Base-by-base conservation (phyloP, 164 flowering plant species). In the Santalum album region DNA sequence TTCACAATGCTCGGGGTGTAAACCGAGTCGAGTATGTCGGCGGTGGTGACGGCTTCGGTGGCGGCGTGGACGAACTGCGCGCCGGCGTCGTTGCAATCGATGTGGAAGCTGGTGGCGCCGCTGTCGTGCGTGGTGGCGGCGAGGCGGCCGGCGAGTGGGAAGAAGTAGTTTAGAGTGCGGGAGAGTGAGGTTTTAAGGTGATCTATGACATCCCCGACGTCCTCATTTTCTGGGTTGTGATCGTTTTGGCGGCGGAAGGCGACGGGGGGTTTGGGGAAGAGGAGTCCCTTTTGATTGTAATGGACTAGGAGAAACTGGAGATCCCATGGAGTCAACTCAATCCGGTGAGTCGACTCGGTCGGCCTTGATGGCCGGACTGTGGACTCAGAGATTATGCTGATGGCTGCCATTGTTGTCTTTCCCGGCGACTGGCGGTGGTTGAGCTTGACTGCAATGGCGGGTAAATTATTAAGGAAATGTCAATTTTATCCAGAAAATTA, bases 121-220 rank as follows among this genome's bases (percentile, higher is more conserved):
- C 64, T 42, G 2, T 55, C 34, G 25, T 64, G 55, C 19, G 15
- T 36, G 22, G 39, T 35, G 19, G 62, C 36, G 2, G 58, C 40
- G 0, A 70, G 38, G 48, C 73, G 69, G 21, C 75, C 78, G 16
- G 73, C 73, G 3, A 74, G 43, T 1, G 78, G 70, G 54, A 22
- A 39, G 54, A 74, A 74, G 52, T 32, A 56, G 44, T 36, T 56
- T 0, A 74, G 74, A 0, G 56, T 25, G 23, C 49, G 46, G 12
- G 75, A 46, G 18, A 74, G 70, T n/a, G 75, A 59, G 16, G 43
- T 20, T 25, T 63, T 55, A 16, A 74, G 62, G 21, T 21, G 68
- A 24, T 47, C 26, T 1, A 38, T 38, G 42, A n/a, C n/a, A n/a
- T n/a, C n/a, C n/a, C n/a, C n/a, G n/a, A n/a, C n/a, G n/a, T n/a